phyloP scores from a whole-genome alignment of 2,329 filamentous ascomycete species.

The Incumbomyces lentus region DNA sequence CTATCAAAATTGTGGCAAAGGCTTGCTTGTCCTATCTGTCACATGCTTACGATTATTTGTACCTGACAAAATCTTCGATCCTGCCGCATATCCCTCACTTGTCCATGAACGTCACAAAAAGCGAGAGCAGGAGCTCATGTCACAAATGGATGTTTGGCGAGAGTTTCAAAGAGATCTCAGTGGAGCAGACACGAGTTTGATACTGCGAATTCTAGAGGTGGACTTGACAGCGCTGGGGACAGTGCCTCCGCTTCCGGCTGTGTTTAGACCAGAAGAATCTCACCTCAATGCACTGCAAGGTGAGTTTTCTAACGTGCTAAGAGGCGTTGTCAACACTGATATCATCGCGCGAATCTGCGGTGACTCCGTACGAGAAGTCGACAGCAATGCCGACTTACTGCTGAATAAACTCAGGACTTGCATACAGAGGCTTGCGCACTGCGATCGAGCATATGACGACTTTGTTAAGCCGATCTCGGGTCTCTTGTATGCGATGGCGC shows the following conservation, averaged over 20 bases:
- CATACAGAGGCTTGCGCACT: slow-evolving; percentile 55
- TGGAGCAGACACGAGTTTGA: slow-evolving; percentile 57
- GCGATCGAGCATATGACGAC: slow-evolving; percentile 75
- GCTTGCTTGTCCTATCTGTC: slow-evolving; percentile 67
- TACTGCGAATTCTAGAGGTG: slow-evolving; percentile 51
- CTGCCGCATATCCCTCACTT: slow-evolving; percentile 52
- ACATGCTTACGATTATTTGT: slow-evolving; percentile 70
- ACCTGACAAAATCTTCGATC: slow-evolving; percentile 78
- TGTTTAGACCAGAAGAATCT: slow-evolving; percentile 61
- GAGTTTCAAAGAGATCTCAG: slow-evolving; percentile 58
- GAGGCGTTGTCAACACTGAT: slow-evolving; percentile 42
- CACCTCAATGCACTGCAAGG: slow-evolving; percentile 64
- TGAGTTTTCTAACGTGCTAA: slow-evolving; percentile 69
- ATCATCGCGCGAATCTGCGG: not conserved
- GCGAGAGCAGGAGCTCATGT: slow-evolving; percentile 45
- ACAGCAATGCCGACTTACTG: slow-evolving; percentile 24
- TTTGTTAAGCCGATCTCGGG: slow-evolving; percentile 67
- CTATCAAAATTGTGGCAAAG: slow-evolving; percentile 35
- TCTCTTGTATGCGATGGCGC: slow-evolving; percentile 66
- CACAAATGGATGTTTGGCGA: slow-evolving; percentile 50
- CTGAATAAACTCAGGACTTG: slow-evolving; percentile 6
- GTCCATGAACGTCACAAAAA: slow-evolving; percentile 51
- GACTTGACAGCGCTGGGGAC: slow-evolving; percentile 56
- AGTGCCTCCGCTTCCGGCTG: slow-evolving; percentile 53
- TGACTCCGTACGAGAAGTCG: not conserved